A percentile compares a stretch with the other conserved stretches of the same genome.
phyloP scores from a whole-genome alignment of 2,329 filamentous ascomycete genomes.

The Fusarium denticulatum region DNA sequence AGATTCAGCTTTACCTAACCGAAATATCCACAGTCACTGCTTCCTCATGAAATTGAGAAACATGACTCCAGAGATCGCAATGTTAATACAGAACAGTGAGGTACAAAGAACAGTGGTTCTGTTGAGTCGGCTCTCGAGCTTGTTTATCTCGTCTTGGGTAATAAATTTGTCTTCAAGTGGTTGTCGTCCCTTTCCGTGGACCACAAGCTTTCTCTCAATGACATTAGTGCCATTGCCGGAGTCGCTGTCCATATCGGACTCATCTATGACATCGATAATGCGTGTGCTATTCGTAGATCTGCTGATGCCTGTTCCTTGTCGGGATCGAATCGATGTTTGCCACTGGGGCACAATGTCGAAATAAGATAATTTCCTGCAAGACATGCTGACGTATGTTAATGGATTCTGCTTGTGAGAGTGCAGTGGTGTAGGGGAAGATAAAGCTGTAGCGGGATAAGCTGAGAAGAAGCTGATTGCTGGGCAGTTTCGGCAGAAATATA shows the following conservation, averaged over 20 bases:
- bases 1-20: too few species aligned
- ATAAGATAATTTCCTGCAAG: neutral
- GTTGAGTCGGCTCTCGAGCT: neutral
- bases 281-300: neutral
- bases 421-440: fast-evolving
- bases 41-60: fast-evolving
- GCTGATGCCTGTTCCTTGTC: fast-evolving
- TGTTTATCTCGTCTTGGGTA: fast-evolving
- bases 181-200: neutral
- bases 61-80: fast-evolving
- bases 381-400: fast-evolving
- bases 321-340: fast-evolving
- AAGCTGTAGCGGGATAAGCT: fast-evolving
- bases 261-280: fast-evolving
- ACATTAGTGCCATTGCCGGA: fast-evolving
- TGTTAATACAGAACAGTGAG: fast-evolving
- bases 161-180: fast-evolving
- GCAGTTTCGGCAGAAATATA: neutral
- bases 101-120: neutral
- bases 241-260: fast-evolving
- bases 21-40: fast-evolving
- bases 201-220: fast-evolving
- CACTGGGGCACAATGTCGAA: neutral
- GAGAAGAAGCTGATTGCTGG: fast-evolving
- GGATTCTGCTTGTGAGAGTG: fast-evolving